phyloP scores from a whole-genome alignment of 2,329 filamentous ascomycete genomes.

The Stemphylium beticola region DNA sequence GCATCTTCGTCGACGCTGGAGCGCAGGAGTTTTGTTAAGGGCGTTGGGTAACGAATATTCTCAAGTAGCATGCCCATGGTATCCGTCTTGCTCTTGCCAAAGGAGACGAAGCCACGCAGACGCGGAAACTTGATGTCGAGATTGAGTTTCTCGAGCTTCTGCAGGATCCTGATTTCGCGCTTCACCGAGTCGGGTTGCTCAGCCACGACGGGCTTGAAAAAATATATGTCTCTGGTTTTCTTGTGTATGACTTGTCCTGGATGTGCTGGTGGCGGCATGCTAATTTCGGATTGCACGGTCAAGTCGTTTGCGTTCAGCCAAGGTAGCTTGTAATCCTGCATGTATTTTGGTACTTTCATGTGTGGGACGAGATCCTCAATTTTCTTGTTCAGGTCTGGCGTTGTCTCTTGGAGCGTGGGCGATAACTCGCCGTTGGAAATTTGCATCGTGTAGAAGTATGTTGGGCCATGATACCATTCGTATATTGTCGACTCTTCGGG shows the following conservation, averaged over 20 bases:
- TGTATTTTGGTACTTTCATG: conserved; percentile 26
- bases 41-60: conserved; percentile 16
- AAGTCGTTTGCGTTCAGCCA: conserved; percentile 24
- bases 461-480: conserved; percentile 29
- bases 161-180: conserved; percentile 24
- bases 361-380: conserved; percentile 20
- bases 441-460: conserved; percentile 22
- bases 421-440: conserved; percentile 9
- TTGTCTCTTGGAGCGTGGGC: conserved; percentile 14
- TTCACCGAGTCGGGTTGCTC: conserved; percentile 20
- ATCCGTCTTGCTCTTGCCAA: conserved; percentile 17
- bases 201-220: conserved; percentile 27
- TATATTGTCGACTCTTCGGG: conserved; percentile 20
- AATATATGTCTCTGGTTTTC: conserved; percentile 7
- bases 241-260: conserved; percentile 19
- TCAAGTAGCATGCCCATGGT: conserved; percentile 21
- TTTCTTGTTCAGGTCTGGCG: conserved; percentile 11
- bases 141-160: conserved; percentile 11
- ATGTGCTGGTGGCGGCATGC: conserved; percentile 25
- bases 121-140: conserved; percentile 19
- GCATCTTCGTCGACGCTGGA: conserved; percentile 12
- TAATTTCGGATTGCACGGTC: conserved; percentile 23
- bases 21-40: conserved; percentile 20
- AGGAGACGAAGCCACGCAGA: conserved; percentile 17
- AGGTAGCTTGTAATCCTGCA: conserved; percentile 22